These are phyloP conservation scores for Hordeum pubiflorum DNA, from an alignment of 202 grass and related monocot genomes.

Conservation along the genomic window DNA sequence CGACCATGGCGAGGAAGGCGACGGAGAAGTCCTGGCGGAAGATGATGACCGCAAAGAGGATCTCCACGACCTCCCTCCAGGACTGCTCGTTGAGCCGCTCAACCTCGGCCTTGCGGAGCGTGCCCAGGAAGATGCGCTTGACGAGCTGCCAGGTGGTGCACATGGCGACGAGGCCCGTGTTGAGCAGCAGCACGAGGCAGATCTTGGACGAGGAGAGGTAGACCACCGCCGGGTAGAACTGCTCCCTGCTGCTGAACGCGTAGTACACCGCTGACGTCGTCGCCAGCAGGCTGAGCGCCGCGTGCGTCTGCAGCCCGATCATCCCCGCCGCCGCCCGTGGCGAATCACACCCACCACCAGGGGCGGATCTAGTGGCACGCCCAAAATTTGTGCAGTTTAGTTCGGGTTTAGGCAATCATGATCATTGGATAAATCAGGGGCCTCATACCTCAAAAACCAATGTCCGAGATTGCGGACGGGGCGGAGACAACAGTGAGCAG, in stretches of 20 bases:
- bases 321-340: slow-evolving; percentile 23
- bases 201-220: slow-evolving; percentile 94
- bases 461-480: neutral
- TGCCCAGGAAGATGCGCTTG: slow-evolving; percentile 65
- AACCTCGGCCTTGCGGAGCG: slow-evolving; percentile 79
- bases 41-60: slow-evolving; percentile 92
- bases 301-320: slow-evolving; percentile 76
- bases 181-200: slow-evolving; percentile 89
- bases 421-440: neutral
- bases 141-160: slow-evolving; percentile 74
- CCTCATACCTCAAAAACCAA: neutral
- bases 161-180: slow-evolving; percentile 82
- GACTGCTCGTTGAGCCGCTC: slow-evolving; percentile 94
- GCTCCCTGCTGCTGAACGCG: slow-evolving; percentile 87
- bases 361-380: neutral
- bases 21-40: slow-evolving; percentile 94
- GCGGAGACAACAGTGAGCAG: neutral
- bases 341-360: neutral
- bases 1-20: slow-evolving; percentile 67
- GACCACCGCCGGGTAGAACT: slow-evolving; percentile 87
- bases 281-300: slow-evolving; percentile 86
- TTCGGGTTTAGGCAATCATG: neutral
- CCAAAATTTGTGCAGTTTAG: neutral
- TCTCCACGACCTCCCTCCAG: slow-evolving; percentile 83
- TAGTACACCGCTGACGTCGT: slow-evolving; percentile 55